Base-by-base conservation (phyloP, 257 asterid species). In the Nicotiana benthamiana region DNA sequence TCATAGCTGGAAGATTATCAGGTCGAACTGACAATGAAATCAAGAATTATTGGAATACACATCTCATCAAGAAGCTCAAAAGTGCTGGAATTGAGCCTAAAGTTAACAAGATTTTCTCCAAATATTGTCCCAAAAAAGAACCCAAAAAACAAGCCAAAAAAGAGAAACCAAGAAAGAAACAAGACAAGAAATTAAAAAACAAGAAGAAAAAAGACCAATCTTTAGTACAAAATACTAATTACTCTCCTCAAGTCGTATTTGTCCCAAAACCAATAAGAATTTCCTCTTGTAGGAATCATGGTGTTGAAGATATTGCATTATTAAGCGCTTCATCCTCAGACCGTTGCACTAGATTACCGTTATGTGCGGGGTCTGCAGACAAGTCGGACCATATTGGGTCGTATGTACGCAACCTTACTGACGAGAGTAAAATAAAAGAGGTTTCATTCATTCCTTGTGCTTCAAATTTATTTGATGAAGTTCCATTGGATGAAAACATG, bases 11-110 rank as follows among this genome's bases (percentile, higher is more conserved):
- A 51, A 79, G 87, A 65, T 76, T 84, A 34, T 79, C 86, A 0
- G 84, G 84, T 36, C 82, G 82, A 80, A 84, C 86, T 1, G 86
- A 84, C 66, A 84, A 84, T 68, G 86, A 84, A 81, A 80, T 84
- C 4, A 80, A 84, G 24, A 84, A 84, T 43, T 72, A 80, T 22
- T 84, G 87, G 87, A 81, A 84, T 6, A 81, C 81, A 1, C 84
- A 67, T 13, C 78, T 84, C 16, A 48, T 79, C 15, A 81, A 78
- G 6, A 84, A 67, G 27, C 80, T 80, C 62, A 80, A 60, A 27
- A 81, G 15, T 48, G 75, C 80, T 22, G 84, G 87, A 30, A 67
- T 81, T 26, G 77, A 67, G 6, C 80, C 82, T 30, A 77, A 65
- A 40, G 22, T 81, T 6, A 28, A 67, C 54, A 80, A 56, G 15